phyloP scores from a whole-genome alignment of 208 protist species.

The Acanthamoeba quina region DNA sequence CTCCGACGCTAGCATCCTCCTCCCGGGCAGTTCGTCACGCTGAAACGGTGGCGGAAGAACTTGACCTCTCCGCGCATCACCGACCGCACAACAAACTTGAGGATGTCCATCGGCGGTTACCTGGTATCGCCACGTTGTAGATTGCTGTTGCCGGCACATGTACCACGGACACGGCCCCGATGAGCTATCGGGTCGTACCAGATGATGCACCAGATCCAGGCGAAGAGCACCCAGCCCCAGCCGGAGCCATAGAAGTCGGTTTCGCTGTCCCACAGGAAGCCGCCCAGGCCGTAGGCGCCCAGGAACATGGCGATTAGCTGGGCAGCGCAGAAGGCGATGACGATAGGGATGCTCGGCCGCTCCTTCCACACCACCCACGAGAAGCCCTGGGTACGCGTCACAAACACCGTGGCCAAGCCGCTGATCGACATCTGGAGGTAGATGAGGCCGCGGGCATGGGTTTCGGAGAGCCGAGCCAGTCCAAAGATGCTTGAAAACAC shows the following conservation, averaged over 20 bases:
- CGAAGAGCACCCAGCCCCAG: conserved; percentile 83
- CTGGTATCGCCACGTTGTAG: too few species aligned
- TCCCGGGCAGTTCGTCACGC: too few species aligned
- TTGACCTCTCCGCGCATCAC: conserved; percentile 54
- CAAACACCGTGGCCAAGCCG: conserved; percentile 84
- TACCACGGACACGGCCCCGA: too few species aligned
- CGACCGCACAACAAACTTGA: conserved; percentile 39
- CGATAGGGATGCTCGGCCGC: conserved; percentile 78
- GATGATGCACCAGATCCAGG: conserved; percentile 85
- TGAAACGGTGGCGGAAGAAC: conserved; percentile 26
- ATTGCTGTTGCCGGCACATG: too few species aligned
- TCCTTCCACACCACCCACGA: conserved; percentile 79
- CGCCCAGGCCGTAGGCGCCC: conserved; percentile 82
- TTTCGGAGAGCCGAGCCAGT: conserved; percentile 35
- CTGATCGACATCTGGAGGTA: conserved; percentile 86
- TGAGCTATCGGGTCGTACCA: too few species aligned
- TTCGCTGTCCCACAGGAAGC: conserved; percentile 69
- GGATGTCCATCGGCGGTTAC: conserved; percentile 58
- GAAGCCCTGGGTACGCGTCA: conserved; percentile 80
- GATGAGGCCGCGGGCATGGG: conserved; percentile 84
- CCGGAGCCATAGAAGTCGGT: conserved; percentile 77
- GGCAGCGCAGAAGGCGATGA: conserved; percentile 83
- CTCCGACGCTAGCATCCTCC: too few species aligned
- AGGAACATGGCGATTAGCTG: conserved; percentile 83
- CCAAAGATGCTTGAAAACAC: conserved; percentile 68